Evolutionary conservation across 1,284 basidiomycete genomes (phyloP).

Genomic region (Cerioporus squamosus): DNA sequence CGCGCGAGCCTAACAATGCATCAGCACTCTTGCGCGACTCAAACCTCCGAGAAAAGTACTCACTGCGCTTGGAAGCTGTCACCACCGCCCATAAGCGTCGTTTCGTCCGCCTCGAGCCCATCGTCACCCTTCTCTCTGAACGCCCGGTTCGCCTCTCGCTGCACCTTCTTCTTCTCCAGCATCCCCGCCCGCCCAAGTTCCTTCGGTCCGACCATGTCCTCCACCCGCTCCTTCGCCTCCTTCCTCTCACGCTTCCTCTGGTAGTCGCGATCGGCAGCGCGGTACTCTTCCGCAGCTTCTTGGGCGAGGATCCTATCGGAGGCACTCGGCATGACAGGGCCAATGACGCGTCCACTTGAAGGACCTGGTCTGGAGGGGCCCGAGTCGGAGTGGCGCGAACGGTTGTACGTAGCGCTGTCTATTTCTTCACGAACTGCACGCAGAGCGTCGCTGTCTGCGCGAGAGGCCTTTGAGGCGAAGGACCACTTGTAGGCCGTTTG

Average conservation of each 20-base stretch:
- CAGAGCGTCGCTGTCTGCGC: conserved; percentile 58
- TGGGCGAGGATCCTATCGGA: conserved; percentile 67
- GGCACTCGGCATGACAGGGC: conserved; percentile 68
- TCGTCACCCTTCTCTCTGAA: conserved; percentile 77
- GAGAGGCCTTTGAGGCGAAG: conserved; percentile 50
- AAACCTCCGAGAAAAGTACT: conserved; percentile 31
- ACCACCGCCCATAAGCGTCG: conserved; percentile 71
- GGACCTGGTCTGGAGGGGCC: conserved; percentile 26
- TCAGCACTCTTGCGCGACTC: neutral
- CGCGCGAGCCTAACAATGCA: conserved; percentile 57
- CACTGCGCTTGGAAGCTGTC: conserved; percentile 76
- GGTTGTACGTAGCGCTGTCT: conserved; percentile 58
- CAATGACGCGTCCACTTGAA: conserved; percentile 50
- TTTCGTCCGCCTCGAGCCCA: conserved; percentile 69
- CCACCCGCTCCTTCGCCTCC: conserved; percentile 69
- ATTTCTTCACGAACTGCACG: conserved; percentile 62
- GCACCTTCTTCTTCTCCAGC: conserved; percentile 75
- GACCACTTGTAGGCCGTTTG: conserved; percentile 69
- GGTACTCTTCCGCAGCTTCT: conserved; percentile 57
- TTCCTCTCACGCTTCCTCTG: conserved; percentile 66
- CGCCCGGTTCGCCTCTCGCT: conserved; percentile 62
- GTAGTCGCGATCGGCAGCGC: conserved; percentile 52
- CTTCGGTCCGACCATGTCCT: conserved; percentile 76
- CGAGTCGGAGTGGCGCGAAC: conserved; percentile 14
- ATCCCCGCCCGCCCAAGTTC: conserved; percentile 73